phyloP scores from a whole-genome alignment of 2,329 filamentous ascomycete species.

The Ilyonectria robusta region DNA sequence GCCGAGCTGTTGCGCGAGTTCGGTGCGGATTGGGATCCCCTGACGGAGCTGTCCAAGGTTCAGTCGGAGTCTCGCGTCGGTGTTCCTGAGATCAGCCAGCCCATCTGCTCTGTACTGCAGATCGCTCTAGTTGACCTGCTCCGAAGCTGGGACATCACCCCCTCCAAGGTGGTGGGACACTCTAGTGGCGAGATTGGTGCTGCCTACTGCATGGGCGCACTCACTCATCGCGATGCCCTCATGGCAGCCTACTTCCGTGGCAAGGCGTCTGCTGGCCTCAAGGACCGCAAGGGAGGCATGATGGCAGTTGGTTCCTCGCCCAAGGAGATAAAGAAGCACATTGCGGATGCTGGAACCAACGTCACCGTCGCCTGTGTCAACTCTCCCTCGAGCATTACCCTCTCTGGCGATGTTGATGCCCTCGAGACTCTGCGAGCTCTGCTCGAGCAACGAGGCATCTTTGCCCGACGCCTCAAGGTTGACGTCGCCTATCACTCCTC shows the following conservation, averaged over 20 bases:
- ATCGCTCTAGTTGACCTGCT: conserved; percentile 60
- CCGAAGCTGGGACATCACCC: conserved; percentile 54
- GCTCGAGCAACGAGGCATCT: conserved; percentile 57
- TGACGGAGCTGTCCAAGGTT: no score
- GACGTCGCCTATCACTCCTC: conserved; percentile 16
- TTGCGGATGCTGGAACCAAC: no score
- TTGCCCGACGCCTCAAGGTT: conserved; percentile 56
- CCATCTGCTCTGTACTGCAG: conserved; percentile 53
- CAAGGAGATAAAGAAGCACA: no score
- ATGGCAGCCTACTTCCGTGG: conserved; percentile 63
- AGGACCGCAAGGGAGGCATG: no score
- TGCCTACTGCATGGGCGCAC: conserved; percentile 42
- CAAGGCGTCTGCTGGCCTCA: no score
- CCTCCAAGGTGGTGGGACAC: conserved; percentile 58
- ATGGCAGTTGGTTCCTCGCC: no score
- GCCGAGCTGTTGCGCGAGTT: no score
- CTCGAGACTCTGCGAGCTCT: conserved; percentile 55
- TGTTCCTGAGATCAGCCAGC: not conserved
- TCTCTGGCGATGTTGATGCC: conserved; percentile 60
- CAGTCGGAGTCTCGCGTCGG: no score
- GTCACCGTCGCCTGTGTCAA: conserved; percentile 60
- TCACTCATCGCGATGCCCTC: conserved; percentile 45
- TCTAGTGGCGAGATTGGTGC: conserved; percentile 62
- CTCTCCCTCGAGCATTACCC: conserved; percentile 62
- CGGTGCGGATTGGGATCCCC: no score